Conservation (phyloP, 495 filamentous ascomycete genomes). For the Penicillium angulare region DNA sequence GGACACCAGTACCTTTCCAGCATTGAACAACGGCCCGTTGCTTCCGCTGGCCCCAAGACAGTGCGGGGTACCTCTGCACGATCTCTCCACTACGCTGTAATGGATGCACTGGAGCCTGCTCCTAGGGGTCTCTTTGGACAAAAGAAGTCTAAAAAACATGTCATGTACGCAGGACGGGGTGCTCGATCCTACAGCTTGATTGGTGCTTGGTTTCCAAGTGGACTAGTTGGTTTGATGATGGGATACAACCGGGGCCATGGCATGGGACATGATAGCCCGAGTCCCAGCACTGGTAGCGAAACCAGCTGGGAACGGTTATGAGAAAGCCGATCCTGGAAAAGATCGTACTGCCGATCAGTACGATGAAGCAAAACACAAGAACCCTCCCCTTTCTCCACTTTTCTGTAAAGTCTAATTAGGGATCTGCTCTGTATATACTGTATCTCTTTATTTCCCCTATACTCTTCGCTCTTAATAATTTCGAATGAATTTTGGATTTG, state of each 20-base stretch:
- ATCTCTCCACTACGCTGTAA: conserved; percentile 78
- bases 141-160: conserved; percentile 38
- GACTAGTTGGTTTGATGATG: conserved; percentile 87
- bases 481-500: conserved; percentile 6
- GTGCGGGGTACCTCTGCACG: conserved; percentile 65
- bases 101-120: conserved; percentile 70
- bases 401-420: background rate
- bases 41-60: conserved; percentile 40
- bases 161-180: conserved; percentile 77
- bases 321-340: too few species aligned
- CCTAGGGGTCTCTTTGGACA: conserved; percentile 39
- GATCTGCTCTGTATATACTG: conserved; percentile 13
- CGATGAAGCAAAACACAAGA: background rate
- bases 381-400: background rate
- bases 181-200: conserved; percentile 81
- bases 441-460: conserved; percentile 14
- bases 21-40: conserved; percentile 43
- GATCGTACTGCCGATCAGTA: too few species aligned
- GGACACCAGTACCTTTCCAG: conserved; percentile 43
- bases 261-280: conserved; percentile 19
- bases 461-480: conserved; percentile 26
- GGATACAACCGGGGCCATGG: conserved; percentile 54
- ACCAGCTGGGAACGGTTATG: conserved; percentile 42
- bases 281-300: conserved; percentile 38
- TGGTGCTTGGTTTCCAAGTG: conserved; percentile 76